Evolutionary conservation across 192 early-diverging fungal species (phyloP), one percentile per base, ranked within the genome.

Genomic region (Umbelopsis sp.): DNA sequence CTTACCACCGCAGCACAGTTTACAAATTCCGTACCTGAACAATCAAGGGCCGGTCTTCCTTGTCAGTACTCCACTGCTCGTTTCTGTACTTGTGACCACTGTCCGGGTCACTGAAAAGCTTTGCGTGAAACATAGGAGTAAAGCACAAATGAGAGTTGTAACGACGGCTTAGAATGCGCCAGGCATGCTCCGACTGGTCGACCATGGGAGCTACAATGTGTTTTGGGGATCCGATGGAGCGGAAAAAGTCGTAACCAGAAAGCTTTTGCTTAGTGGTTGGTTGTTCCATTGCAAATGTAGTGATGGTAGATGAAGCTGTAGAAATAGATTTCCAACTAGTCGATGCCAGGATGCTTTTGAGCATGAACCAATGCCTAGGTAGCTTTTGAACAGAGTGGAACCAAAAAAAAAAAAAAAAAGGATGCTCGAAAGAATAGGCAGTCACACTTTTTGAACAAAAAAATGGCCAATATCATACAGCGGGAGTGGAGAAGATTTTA

Each of bases 51-150:
- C 91, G 71, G 77, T 99, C 96, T 26, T 88, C 74, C 12, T 80
- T 75, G 29, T 83, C 83, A 3, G 88, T 86, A 3, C 79, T 87
- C 90, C 92, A 95, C 49, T 90, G 86, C 69, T 95, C 94, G n/a
- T 82, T 71, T 44, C 88, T 81, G 74, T 93, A 95, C 69, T 84
- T 87, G 72, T 82, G 69, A n/a, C 74, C 74, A 36, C 77, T 71
- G 21, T 78, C 77, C 6, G 84, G 82, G 34, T 95, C 89, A 56
- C 82, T 75, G 79, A 99, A 99, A 16, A 95, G 68, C 52, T 87
- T 88, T 5, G 97, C 95, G 70, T 99, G 93, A 76, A 98, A 93
- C 97, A 99, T 99, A 52, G 98, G 98, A 12, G 98, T 98, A 80
- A 95, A 98, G 82, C 95, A 97, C 7, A 98, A 81, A 0, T 97